These are phyloP conservation scores for Fragilariopsis cylindrus DNA, from an alignment of 108 stramenopile genomes.

Conservation along the genomic window DNA sequence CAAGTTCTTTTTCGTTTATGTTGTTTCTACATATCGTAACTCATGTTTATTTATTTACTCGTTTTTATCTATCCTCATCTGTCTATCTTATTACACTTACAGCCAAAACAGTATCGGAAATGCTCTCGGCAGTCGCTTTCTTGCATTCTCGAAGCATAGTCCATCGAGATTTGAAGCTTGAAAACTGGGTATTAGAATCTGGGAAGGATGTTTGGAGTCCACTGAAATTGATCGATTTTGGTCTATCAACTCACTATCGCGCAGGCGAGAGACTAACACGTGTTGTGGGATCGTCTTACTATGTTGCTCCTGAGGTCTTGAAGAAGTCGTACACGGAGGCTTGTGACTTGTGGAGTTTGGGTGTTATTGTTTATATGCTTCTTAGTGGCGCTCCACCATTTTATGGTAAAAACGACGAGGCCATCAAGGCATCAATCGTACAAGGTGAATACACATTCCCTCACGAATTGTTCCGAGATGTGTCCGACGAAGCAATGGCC, in stretches of 20 bases:
- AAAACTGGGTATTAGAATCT: slow-evolving; percentile 92
- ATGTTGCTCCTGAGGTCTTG: slow-evolving; percentile 97
- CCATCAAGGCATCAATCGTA: slow-evolving; percentile 88
- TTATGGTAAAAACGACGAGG: slow-evolving; percentile 89
- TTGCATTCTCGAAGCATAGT: slow-evolving; percentile 90
- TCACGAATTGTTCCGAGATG: slow-evolving; percentile 84
- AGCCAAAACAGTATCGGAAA: slow-evolving; percentile 90
- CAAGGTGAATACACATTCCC: slow-evolving; percentile 89
- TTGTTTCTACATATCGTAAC: not conserved
- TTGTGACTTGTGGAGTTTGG: slow-evolving; percentile 95
- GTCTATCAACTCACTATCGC: slow-evolving; percentile 90
- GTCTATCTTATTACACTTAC: slow-evolving; percentile 10
- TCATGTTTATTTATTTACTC: slow-evolving; percentile 6
- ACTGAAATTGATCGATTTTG: slow-evolving; percentile 94
- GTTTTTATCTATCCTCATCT: slow-evolving; percentile 16
- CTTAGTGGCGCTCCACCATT: slow-evolving; percentile 92
- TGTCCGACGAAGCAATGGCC: slow-evolving; percentile 88
- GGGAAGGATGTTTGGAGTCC: slow-evolving; percentile 91
- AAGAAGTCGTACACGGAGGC: slow-evolving; percentile 95
- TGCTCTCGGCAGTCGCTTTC: slow-evolving; percentile 94
- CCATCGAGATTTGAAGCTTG: slow-evolving; percentile 94
- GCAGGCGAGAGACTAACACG: slow-evolving; percentile 83
- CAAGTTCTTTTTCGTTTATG: not conserved
- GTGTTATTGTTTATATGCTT: slow-evolving; percentile 94
- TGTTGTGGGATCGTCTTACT: slow-evolving; percentile 94